Percentiles rank a stretch among this genome's conserved stretches.
Evolutionary conservation across 2,329 filamentous ascomycete species (phyloP).

Genomic region (Sclerotiophoma versabilis): DNA sequence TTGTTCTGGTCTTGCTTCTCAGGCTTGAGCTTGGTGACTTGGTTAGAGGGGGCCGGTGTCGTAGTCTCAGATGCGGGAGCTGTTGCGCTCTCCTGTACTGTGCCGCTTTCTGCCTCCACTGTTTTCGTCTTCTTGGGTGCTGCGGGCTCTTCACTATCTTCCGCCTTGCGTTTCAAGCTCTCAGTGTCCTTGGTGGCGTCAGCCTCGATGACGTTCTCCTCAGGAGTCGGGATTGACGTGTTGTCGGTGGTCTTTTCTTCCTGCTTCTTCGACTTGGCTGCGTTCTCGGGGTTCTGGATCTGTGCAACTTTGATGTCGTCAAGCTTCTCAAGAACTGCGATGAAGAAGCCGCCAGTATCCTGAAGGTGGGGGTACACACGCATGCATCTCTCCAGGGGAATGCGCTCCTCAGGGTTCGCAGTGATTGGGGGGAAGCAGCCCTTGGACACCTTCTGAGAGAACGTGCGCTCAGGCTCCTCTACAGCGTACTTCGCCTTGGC

Average conservation of each 20-base stretch:
- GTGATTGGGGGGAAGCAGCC: slow-evolving; percentile 81
- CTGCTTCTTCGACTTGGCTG: slow-evolving; percentile 34
- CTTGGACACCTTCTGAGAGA: slow-evolving; percentile 63
- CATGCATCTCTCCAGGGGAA: slow-evolving; percentile 90
- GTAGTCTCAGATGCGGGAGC: slow-evolving; percentile 23
- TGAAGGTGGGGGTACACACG: slow-evolving; percentile 94
- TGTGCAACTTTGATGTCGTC: slow-evolving; percentile 62
- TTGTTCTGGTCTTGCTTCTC: slow-evolving; percentile 65
- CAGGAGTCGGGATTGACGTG: slow-evolving; percentile 30
- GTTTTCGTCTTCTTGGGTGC: slow-evolving; percentile 49
- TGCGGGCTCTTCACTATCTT: slow-evolving; percentile 42
- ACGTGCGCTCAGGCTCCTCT: slow-evolving; percentile 65
- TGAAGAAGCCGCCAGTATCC: slow-evolving; percentile 97
- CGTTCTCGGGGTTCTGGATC: slow-evolving; percentile 35
- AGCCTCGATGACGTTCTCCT: slow-evolving; percentile 33
- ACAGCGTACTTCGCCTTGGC: slow-evolving; percentile 66
- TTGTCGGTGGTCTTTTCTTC: slow-evolving; percentile 28
- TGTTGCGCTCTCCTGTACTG: slow-evolving; percentile 13
- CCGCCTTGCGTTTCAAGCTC: slow-evolving; percentile 50
- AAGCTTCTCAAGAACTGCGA: slow-evolving; percentile 91
- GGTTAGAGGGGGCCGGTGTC: slow-evolving; percentile 18
- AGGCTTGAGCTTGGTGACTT: slow-evolving; percentile 48
- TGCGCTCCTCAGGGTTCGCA: slow-evolving; percentile 60
- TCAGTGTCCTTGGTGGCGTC: slow-evolving; percentile 32
- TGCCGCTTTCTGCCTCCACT: slow-evolving; percentile 27